Base-by-base conservation (phyloP, 129 eudicot species). In the Heracleum sosnowskyi region DNA sequence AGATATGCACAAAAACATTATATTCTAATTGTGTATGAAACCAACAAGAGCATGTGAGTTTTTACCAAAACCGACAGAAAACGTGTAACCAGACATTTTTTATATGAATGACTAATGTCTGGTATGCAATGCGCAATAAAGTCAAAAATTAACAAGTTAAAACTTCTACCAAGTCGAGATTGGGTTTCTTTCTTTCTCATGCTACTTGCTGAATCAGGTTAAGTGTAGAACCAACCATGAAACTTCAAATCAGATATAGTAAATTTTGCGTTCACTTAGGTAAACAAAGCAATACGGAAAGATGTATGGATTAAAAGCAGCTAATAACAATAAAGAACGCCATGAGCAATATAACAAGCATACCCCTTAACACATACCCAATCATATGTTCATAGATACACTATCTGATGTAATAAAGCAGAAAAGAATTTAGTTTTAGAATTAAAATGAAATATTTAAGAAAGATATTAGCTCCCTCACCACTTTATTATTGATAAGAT, bases 401-500 rank as follows among this genome's bases (percentile, higher is more conserved):
- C 15, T 47, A 22, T 34, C 76, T 41, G 24, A 73, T 73, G 41
- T 41, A n/a, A 73, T 41, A 42, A 44, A 6, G n/a, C 16, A 41
- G 15, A 28, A 1, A n/a, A 24, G n/a, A 73, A 24, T 24, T 26
- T 73, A 28, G 18, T 33, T 44, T 73, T 15, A 73, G 8, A 4
- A 1, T 42, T 36, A 24, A 41, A 42, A 39, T 29, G 18, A 73
- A 36, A 33, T n/a, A 11, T 64, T 26, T 17, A 26, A 73, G 17
- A n/a, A 36, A 63, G 31, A 28, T 29, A n/a, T 28, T 11, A 7
- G 35, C 69, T 63, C 73, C 41, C 95, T 91, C 81, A 94, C 98
- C 90, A 79, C 98, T 79, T 90, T 88, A 78, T 90, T 88, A 70
- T 73, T 77, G 85, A 91, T 81, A 76, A 95, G 97, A 87, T 88